Evolutionary conservation across 257 asterid species (phyloP).

Genomic region (Orobanche coerulescens): DNA sequence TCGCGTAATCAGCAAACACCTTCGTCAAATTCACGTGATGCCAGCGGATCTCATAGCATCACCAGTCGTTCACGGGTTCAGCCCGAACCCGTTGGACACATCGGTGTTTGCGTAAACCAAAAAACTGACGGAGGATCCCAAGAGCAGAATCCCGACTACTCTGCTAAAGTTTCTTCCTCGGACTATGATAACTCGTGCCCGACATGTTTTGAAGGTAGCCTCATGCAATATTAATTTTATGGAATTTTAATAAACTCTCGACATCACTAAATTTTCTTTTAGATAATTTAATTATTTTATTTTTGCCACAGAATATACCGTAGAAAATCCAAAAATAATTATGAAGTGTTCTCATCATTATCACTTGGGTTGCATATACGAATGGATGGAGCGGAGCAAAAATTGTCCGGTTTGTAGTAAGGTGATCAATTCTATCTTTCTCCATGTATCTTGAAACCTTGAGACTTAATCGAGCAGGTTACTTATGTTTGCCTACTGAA

Average conservation of each 20-base stretch:
- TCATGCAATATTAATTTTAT: neutral
- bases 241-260: no score
- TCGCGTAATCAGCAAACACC: no score
- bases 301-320: conserved; percentile 35
- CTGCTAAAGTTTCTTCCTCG: neutral
- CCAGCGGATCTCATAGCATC: no score
- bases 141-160: no score
- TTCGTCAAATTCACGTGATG: no score
- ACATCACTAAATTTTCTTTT: neutral
- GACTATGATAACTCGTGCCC: conserved; percentile 51
- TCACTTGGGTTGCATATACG: conserved; percentile 65
- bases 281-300: neutral
- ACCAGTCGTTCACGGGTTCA: no score
- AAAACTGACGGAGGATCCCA: no score
- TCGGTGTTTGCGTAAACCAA: no score
- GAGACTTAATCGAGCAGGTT: no score
- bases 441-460: neutral
- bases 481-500: no score
- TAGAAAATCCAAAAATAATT: conserved; percentile 50
- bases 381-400: conserved; percentile 64
- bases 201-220: conserved; percentile 61
- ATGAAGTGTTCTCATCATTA: conserved; percentile 52
- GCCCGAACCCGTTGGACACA: no score
- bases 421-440: conserved; percentile 26
- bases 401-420: conserved; percentile 51